Evolutionary conservation across 106 monocot genomes (phyloP).

Genomic region (Dendrobium huoshanense): DNA sequence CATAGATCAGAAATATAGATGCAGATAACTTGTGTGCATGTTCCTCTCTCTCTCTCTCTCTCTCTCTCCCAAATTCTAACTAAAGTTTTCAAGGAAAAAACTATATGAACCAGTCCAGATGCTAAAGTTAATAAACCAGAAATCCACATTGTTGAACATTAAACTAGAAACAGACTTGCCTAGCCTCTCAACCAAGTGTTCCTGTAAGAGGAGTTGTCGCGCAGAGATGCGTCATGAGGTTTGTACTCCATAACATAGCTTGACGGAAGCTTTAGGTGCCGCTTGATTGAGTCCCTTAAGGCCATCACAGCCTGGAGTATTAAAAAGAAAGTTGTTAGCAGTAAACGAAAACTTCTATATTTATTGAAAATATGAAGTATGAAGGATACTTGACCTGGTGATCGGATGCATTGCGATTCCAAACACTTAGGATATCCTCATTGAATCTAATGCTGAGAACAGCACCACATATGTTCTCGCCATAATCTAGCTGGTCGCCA

Average conservation of each 20-base stretch:
- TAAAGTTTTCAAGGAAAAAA: background rate
- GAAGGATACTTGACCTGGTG: conserved; percentile 40
- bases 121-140: background rate
- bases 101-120: background rate
- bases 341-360: background rate
- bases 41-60: background rate
- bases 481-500: conserved; percentile 86
- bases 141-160: background rate
- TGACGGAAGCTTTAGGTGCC: conserved; percentile 82
- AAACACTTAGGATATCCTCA: conserved; percentile 90
- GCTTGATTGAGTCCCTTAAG: conserved; percentile 82
- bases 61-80: background rate
- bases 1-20: background rate
- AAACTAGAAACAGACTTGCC: background rate
- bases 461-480: conserved; percentile 76
- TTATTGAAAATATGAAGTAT: background rate
- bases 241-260: conserved; percentile 98
- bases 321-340: background rate
- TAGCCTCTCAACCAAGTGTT: conserved; percentile 90
- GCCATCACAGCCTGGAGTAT: conserved; percentile 75
- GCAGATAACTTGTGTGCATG: background rate
- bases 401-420: conserved; percentile 90
- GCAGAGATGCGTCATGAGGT: conserved; percentile 83
- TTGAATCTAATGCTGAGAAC: conserved; percentile 86
- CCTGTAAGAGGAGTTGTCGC: conserved; percentile 90